Base-by-base conservation (phyloP, 2,329 filamentous ascomycete species). In the Ophiostoma sp. region DNA sequence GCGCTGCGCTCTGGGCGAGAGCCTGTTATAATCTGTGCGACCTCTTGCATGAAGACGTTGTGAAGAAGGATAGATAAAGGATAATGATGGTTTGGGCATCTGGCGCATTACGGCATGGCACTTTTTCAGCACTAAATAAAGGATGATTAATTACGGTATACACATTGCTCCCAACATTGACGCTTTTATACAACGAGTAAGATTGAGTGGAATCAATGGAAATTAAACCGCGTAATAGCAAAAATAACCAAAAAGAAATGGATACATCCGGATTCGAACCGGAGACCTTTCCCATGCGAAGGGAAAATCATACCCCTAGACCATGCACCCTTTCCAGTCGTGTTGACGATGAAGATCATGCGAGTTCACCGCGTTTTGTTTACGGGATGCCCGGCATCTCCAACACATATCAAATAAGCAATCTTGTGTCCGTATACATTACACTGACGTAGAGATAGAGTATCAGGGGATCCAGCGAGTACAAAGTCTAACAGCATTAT, bases 1-100 rank as follows among this genome's bases (percentile, higher is more conserved):
- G 66, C 84, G 95, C 69, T 97, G 94, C 76, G 94, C 93, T 5
- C 81, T 98, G 72, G 95, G 95, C 27, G 95, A 99, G 82, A 96
- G 91, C 65, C 80, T 98, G 74, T 81, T 98, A 76, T 97, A 81
- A 45, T 12, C 11, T 44, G 42, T 27, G 27, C 47, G 27, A 16
- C 45, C 12, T n/a, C 14, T 47, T 14, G 45, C 2, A n/a, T 16
- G 12, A 47, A 55, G 27, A 36, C 18, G 18, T 9, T n/a, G 18
- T 55, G 18, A 55, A 27, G 27, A 27, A 27, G 27, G 18, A 55
- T 55, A 18, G 18, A 55, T 55, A 27, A 55, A 27, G 27, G 27
- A 55, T 27, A 55, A 55, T 55, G 49, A 55, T 27, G 49, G 49
- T 27, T 55, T 27, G 49, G 49, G 49, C 49, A 55, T 55, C 49